Percentiles rank a stretch among this genome's conserved stretches.
Evolutionary conservation across 2,329 filamentous ascomycete genomes (phyloP).

Genomic region (Trichoderma oligosporum): DNA sequence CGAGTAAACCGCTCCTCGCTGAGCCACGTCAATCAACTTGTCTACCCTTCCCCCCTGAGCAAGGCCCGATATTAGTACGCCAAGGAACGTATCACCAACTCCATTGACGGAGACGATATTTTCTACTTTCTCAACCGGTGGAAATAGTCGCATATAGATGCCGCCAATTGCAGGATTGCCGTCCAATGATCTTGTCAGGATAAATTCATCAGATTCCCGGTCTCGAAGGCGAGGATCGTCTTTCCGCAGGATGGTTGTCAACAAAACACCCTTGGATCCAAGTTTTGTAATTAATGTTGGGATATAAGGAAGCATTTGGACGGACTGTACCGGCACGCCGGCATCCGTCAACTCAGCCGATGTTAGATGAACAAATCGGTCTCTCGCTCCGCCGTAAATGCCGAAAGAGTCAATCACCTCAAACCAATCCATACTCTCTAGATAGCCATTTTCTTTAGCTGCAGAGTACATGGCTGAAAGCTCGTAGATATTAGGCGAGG

Average conservation of each 20-base stretch:
- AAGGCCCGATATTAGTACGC: slow-evolving; percentile 76
- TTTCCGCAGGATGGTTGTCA: slow-evolving; percentile 66
- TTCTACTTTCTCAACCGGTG: slow-evolving; percentile 60
- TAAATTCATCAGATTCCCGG: slow-evolving; percentile 61
- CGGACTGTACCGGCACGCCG: slow-evolving; percentile 76
- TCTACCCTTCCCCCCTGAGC: slow-evolving; percentile 54
- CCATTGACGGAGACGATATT: slow-evolving; percentile 89
- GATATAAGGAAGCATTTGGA: slow-evolving; percentile 85
- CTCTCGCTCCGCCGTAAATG: slow-evolving; percentile 66
- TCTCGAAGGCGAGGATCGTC: slow-evolving; percentile 65
- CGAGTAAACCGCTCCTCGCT: slow-evolving; percentile 75
- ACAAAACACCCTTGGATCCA: slow-evolving; percentile 68
- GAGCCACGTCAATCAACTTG: slow-evolving; percentile 72
- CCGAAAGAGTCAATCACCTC: slow-evolving; percentile 72
- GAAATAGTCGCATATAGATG: slow-evolving; percentile 75
- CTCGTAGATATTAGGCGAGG: slow-evolving; percentile 81
- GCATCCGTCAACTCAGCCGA: slow-evolving; percentile 65
- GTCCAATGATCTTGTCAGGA: slow-evolving; percentile 61
- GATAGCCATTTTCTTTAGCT: slow-evolving; percentile 62
- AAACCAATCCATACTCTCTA: slow-evolving; percentile 75
- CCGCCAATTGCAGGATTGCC: slow-evolving; percentile 60
- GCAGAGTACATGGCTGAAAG: slow-evolving; percentile 72
- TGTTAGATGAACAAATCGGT: slow-evolving; percentile 68
- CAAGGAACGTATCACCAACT: slow-evolving; percentile 88
- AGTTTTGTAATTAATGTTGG: slow-evolving; percentile 83